These are phyloP conservation scores for Zasmidium angulare DNA, from an alignment of 2,329 filamentous ascomycete species.

Conservation along the genomic window DNA sequence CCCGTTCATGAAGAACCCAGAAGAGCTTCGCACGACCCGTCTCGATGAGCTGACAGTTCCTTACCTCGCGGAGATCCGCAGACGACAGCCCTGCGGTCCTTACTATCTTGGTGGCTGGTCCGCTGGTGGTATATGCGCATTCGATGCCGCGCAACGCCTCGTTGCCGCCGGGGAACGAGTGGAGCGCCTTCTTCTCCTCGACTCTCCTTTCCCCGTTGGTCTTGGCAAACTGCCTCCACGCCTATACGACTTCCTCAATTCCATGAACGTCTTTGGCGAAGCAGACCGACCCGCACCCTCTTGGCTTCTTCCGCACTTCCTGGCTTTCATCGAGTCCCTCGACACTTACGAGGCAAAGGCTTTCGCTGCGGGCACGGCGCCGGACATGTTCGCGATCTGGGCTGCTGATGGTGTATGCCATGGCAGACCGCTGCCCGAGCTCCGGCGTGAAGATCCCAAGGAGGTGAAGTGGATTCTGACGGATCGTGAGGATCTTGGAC, in stretches of 20 bases:
- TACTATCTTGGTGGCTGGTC: slow-evolving; percentile 73
- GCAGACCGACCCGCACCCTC: slow-evolving; percentile 34
- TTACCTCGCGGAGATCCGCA: slow-evolving; percentile 25
- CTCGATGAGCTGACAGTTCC: slow-evolving; percentile 4
- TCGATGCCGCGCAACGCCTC: slow-evolving; percentile 28
- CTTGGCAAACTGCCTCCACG: slow-evolving; percentile 64
- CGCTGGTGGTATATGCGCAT: slow-evolving; percentile 71
- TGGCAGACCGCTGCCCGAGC: no score
- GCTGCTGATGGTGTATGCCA: slow-evolving; percentile 50
- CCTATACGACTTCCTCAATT: slow-evolving; percentile 52
- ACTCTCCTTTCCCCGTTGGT: slow-evolving; percentile 31
- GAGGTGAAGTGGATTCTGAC: no score
- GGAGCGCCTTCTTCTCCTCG: slow-evolving; percentile 30
- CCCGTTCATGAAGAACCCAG: slow-evolving; percentile 11
- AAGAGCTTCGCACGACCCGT: slow-evolving; percentile 1
- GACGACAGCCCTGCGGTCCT: slow-evolving; percentile 50
- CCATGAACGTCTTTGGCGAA: slow-evolving; percentile 47
- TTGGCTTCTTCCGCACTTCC: slow-evolving; percentile 54
- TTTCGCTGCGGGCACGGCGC: slow-evolving; percentile 36
- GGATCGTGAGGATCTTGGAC: no score
- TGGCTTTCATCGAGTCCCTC: slow-evolving; percentile 49
- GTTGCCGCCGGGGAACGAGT: slow-evolving; percentile 25
- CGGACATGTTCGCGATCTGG: slow-evolving; percentile 48
- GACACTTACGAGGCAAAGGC: slow-evolving; percentile 43
- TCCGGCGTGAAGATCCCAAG: no score